phyloP scores from a whole-genome alignment of 2,329 filamentous ascomycete genomes.

The Cadophora luteo-olivacea region DNA sequence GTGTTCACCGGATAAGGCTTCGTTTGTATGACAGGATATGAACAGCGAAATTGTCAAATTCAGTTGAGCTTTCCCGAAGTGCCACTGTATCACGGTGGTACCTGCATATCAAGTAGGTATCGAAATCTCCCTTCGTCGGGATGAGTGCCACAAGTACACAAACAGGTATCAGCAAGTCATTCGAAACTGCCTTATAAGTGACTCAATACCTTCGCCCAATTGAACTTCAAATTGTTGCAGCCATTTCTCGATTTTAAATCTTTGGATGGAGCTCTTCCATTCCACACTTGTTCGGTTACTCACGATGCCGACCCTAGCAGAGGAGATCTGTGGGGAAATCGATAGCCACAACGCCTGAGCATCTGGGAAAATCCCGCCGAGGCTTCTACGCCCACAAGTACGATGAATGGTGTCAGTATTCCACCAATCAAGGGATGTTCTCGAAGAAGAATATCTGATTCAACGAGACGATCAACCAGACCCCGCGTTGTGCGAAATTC shows the following conservation, averaged over 20 bases:
- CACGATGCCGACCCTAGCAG: background rate
- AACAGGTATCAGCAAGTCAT: no score
- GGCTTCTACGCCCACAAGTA: background rate
- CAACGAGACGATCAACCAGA: background rate
- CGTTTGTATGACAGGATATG: background rate
- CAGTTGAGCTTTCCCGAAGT: background rate
- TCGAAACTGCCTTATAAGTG: no score
- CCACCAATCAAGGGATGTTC: background rate
- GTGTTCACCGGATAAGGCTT: no score
- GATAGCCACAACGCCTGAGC: background rate
- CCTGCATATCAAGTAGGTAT: background rate
- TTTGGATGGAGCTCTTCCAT: background rate
- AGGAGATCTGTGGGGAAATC: background rate
- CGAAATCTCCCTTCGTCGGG: background rate
- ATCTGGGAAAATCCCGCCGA: conserved; percentile 2
- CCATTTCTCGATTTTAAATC: background rate
- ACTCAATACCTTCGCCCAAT: no score
- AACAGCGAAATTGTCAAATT: background rate
- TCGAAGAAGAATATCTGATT: background rate
- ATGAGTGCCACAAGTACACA: background rate
- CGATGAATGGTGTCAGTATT: background rate
- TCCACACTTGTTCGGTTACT: background rate
- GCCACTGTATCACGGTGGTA: background rate
- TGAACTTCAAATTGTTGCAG: no score
- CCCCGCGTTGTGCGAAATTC: background rate